These are phyloP conservation scores for Saturnispora kantuleensis DNA, from an alignment of 805 yeast genomes.

Conservation along the genomic window DNA sequence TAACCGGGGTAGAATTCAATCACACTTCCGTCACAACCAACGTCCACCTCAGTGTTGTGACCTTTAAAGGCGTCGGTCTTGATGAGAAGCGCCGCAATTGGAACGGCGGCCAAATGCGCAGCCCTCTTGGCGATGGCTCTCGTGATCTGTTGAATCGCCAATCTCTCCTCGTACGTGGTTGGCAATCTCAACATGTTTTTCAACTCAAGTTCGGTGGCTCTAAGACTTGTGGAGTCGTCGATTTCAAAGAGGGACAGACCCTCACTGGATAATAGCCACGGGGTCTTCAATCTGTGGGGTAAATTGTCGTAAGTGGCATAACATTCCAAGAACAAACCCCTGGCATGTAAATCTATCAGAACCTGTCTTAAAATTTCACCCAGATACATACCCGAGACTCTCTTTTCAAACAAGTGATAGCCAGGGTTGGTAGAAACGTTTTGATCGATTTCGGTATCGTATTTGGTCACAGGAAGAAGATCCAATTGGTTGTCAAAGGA, in stretches of 20 bases:
- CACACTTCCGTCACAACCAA: constrained; percentile 94
- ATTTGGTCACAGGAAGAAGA: constrained; percentile 67
- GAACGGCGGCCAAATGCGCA: constrained; percentile 83
- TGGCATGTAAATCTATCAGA: constrained; percentile 54
- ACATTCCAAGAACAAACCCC: constrained; percentile 50
- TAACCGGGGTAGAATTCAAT: constrained; percentile 91
- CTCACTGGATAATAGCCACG: constrained; percentile 74
- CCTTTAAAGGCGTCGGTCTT: constrained; percentile 60
- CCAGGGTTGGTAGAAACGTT: constrained; percentile 68
- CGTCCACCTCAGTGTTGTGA: constrained; percentile 65
- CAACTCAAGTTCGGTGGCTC: constrained; percentile 59
- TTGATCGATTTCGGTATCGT: constrained; percentile 61
- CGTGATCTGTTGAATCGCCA: constrained; percentile 61
- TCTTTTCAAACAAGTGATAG: constrained; percentile 84
- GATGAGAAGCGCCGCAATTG: constrained; percentile 70
- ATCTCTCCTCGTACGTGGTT: constrained; percentile 62
- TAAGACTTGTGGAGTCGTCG: constrained; percentile 67
- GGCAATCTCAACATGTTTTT: constrained; percentile 60
- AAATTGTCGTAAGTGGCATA: constrained; percentile 33
- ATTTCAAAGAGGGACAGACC: constrained; percentile 79
- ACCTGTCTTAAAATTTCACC: constrained; percentile 81
- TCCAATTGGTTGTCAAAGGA: constrained; percentile 81
- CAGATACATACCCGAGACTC: constrained; percentile 85
- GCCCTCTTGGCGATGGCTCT: constrained; percentile 79
- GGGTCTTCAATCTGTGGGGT: constrained; percentile 59